phyloP scores from a whole-genome alignment of 345 rosid genomes.

The Theobroma cacao region DNA sequence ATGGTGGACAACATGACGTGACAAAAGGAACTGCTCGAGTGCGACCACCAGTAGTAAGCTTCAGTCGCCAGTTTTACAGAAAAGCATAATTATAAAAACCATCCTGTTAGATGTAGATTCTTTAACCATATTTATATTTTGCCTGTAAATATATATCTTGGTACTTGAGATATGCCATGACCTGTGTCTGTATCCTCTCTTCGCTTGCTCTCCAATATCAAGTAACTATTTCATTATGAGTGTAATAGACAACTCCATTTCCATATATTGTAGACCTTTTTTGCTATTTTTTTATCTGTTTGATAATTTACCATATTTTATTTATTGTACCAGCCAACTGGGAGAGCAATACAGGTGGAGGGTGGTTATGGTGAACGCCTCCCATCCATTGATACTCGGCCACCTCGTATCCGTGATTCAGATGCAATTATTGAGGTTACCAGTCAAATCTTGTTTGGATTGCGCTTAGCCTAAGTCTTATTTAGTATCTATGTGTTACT shows the following conservation, averaged over 20 bases:
- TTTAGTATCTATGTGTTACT: slow-evolving; percentile 11
- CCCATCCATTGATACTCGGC: slow-evolving; percentile 86
- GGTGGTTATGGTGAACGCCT: slow-evolving; percentile 84
- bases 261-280: background rate
- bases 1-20: slow-evolving; percentile 54
- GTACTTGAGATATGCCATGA: background rate
- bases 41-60: slow-evolving; percentile 83
- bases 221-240: background rate
- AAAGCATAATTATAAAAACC: background rate
- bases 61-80: slow-evolving; percentile 10
- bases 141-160: background rate
- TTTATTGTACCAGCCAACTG: slow-evolving; percentile 71
- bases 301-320: background rate
- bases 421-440: slow-evolving; percentile 95
- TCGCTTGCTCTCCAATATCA: background rate
- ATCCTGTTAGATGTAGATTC: background rate
- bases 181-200: background rate
- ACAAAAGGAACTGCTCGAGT: slow-evolving; percentile 56
- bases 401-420: slow-evolving; percentile 83
- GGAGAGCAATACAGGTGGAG: slow-evolving; percentile 97
- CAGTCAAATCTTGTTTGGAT: slow-evolving; percentile 9
- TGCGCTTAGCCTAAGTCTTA: slow-evolving; percentile 11
- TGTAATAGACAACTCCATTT: background rate
- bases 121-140: background rate
- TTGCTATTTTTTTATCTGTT: slow-evolving; percentile 4